Conservation (phyloP, 2,329 filamentous ascomycete species). For the Blastomyces silverae region DNA sequence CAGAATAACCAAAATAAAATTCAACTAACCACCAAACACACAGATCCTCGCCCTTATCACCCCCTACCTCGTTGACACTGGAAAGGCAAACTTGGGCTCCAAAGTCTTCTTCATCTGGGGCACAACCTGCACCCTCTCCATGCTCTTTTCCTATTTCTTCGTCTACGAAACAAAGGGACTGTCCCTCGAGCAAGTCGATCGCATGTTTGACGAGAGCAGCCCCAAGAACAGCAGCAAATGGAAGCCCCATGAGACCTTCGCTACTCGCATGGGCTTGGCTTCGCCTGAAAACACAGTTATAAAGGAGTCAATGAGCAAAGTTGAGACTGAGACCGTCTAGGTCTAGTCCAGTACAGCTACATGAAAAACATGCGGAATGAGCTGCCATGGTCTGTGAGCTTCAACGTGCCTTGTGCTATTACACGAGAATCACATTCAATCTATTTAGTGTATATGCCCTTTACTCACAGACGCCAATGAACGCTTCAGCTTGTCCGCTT, state of each 20-base stretch:
- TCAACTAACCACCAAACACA: constrained; percentile 10
- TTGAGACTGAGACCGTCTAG: neutral
- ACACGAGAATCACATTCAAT: neutral
- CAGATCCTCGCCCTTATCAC: constrained; percentile 43
- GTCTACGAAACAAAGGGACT: constrained; percentile 28
- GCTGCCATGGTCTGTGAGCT: neutral
- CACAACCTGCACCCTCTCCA: constrained; percentile 32
- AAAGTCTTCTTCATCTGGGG: constrained; percentile 47
- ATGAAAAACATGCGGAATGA: neutral
- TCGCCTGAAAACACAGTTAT: constrained; percentile 17
- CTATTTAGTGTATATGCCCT: neutral
- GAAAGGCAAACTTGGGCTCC: constrained; percentile 38
- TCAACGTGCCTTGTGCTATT: neutral
- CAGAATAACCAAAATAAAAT: neutral
- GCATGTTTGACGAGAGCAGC: constrained; percentile 26
- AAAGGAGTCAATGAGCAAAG: neutral
- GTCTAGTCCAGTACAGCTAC: neutral
- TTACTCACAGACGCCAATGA: neutral
- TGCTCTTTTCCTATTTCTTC: constrained; percentile 30
- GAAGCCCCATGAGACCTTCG: constrained; percentile 24
- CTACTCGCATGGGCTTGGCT: constrained; percentile 24
- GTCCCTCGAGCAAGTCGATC: constrained; percentile 27
- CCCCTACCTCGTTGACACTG: constrained; percentile 42
- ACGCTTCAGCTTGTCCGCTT: neutral
- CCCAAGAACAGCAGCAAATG: constrained; percentile 22